Evolutionary conservation across 1,284 basidiomycete genomes (phyloP), one percentile per base, ranked within the genome.

Genomic region (Cutaneotrichosporon curvatum): DNA sequence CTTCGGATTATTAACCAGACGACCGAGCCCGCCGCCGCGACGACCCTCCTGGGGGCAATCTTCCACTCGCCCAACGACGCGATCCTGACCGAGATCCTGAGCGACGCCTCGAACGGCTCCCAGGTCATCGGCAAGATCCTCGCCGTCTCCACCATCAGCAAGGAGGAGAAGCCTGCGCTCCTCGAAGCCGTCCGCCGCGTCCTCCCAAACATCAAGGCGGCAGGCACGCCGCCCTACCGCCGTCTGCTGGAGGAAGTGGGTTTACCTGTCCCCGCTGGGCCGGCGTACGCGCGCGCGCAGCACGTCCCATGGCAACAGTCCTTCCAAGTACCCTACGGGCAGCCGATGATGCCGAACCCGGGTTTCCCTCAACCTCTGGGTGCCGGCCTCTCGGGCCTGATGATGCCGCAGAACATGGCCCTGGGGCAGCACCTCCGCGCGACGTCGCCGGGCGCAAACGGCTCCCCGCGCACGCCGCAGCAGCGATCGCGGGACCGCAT

Each of bases 51-150:
- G 41, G 82, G 86, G 46, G 84, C 87, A 2, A 73, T 94, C 58
- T 92, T 92, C 76, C 80, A 79, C 30, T 92, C 89, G 2, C 81
- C 82, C 2, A 80, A 81, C 15, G 87, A 94, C 63, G 84, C 87
- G 60, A 84, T 92, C 34, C 76, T 98, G 37, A 90, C 87, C 15
- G 92, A 98, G 64, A 85, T 98, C 34, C 76, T 98, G 51, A 83
- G 84, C 41, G 91, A 95, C 68, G 90, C 95, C 73, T 87, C 92
- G 48, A 96, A 97, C 65, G 94, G 94, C 16, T 84, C 88, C 41
- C 84, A 90, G 25, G 87, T 95, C 35, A 83, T 97, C 31, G 86
- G 88, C 70, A 96, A 96, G 73, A 85, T 97, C 52, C 73, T 97
- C 55, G 85, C 85, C 3, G 89, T 85, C 63, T 78, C 84, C 15